Base-by-base conservation (phyloP, 2,329 filamentous ascomycete species). In the Nectriaceae sp. region DNA sequence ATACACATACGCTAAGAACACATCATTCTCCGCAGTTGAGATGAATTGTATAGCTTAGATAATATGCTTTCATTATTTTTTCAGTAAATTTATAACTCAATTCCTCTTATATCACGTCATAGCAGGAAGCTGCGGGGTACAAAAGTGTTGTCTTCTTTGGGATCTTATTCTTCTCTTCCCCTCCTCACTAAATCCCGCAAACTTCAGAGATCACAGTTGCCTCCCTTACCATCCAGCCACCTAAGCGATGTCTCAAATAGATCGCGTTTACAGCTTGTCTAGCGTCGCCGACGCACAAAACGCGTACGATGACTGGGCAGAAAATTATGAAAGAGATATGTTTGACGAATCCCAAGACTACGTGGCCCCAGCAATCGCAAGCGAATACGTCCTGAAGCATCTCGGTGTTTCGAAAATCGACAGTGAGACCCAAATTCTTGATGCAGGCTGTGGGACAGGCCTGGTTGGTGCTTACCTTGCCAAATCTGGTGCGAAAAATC, bases 401-500 rank as follows among this genome's bases (percentile, higher is more conserved):
- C 52, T 69, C 16, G 61, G 58, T 64, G 22, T 55, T 33, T 55
- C 56, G 6, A 50, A 52, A 22, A 53, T 64, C 40, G 52, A 52
- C 42, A 50, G 53, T n/a, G 49, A 54, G 18, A 29, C 62, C 24
- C 50, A 57, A 49, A 74, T 82, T 46, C 70, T 80, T 0, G 79
- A 82, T 49, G 78, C 78, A 19, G 79, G 79, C n/a, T 81, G 78
- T 48, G 79, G 79, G 4, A 82, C 78, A 0, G 79, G 79, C 1
- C 71, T 80, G 8, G 77, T 79, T 11, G 79, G 77, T 4, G 61
- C 71, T 18, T 73, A 72, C 21, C 71, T 82, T 4, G 67, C 71
- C 19, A 63, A 70, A 31, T 59, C 68, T 24, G 73, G 75, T 3
- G 72, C 71, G 3, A 67, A 68, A 31, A 64, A 68, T n/a, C 71